Percentiles rank a stretch among this genome's conserved stretches.
Evolutionary conservation across 164 flowering plant genomes (phyloP).

Genomic region (Vitis amurensis): DNA sequence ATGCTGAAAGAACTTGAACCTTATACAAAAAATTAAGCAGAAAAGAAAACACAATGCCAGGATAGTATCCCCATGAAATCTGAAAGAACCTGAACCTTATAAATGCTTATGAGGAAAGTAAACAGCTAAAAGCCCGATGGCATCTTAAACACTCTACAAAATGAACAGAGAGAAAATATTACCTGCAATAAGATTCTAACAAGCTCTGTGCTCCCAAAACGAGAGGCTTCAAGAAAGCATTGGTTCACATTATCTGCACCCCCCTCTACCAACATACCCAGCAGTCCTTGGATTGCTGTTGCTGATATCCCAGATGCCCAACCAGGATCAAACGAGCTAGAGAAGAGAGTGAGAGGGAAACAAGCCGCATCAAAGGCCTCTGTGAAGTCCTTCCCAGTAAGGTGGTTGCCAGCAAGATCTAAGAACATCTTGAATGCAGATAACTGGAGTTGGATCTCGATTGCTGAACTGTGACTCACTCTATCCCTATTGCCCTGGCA

Average conservation of each 20-base stretch:
- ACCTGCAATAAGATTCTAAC: conserved; percentile 95
- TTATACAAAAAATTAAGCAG: background rate
- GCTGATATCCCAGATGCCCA: conserved; percentile 96
- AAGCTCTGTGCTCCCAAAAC: conserved; percentile 96
- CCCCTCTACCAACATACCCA: conserved; percentile 87
- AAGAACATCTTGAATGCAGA: conserved; percentile 85
- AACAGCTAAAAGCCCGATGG: background rate
- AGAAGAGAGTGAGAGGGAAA: conserved; percentile 95
- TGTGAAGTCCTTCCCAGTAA: conserved; percentile 89
- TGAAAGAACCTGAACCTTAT: too few relatives aligned
- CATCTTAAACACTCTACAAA: background rate
- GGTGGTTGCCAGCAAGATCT: conserved; percentile 91
- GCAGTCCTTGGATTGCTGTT: conserved; percentile 77
- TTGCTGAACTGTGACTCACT: conserved; percentile 57
- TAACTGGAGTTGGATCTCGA: conserved; percentile 81
- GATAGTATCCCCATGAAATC: too few relatives aligned
- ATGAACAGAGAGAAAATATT: conserved; percentile 5
- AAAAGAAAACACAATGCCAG: background rate
- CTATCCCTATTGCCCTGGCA: conserved; percentile 64
- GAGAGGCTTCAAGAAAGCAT: conserved; percentile 96
- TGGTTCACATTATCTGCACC: conserved; percentile 98
- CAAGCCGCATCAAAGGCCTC: conserved; percentile 99
- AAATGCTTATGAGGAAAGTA: background rate
- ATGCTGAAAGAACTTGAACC: background rate
- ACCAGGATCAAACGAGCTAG: conserved; percentile 91